A percentile compares a stretch with the other conserved stretches of the same genome.
Conservation (phyloP, 73 alveolate species). For the Paramecium sonneborni region DNA sequence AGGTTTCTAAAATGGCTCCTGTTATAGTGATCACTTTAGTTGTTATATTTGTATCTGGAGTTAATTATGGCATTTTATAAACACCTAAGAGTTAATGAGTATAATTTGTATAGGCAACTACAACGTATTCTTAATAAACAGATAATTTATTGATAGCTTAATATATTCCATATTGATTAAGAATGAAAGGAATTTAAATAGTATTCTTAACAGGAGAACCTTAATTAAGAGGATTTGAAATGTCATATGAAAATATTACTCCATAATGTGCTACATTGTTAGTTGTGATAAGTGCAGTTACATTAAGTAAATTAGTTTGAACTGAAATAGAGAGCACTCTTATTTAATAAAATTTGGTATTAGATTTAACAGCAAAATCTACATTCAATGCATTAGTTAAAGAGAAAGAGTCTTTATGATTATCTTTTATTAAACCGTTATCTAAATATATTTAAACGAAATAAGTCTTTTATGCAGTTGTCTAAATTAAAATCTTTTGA, state of each 20-base stretch:
- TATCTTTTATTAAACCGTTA: not conserved
- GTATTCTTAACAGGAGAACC: slow-evolving; percentile 21
- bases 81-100: not conserved
- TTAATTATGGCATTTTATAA: slow-evolving; percentile 1
- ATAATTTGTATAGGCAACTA: not conserved
- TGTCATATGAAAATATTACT: not conserved
- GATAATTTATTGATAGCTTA: not conserved
- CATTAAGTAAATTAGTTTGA: not conserved
- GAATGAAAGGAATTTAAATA: not conserved
- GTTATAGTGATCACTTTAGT: not conserved
- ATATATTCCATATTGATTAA: not conserved
- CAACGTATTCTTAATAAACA: not conserved
- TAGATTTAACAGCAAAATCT: not conserved
- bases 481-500: not conserved
- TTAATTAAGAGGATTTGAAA: not conserved
- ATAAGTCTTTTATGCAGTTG: not conserved
- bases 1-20: not conserved
- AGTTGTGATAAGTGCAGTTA: not conserved
- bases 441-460: not conserved
- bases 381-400: not conserved
- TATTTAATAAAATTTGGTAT: slow-evolving; percentile 27
- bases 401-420: not conserved
- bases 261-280: slow-evolving; percentile 23
- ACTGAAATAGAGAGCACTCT: not conserved
- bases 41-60: not conserved